phyloP scores from a whole-genome alignment of 2,329 filamentous ascomycete genomes.

The Alternaria rosae region DNA sequence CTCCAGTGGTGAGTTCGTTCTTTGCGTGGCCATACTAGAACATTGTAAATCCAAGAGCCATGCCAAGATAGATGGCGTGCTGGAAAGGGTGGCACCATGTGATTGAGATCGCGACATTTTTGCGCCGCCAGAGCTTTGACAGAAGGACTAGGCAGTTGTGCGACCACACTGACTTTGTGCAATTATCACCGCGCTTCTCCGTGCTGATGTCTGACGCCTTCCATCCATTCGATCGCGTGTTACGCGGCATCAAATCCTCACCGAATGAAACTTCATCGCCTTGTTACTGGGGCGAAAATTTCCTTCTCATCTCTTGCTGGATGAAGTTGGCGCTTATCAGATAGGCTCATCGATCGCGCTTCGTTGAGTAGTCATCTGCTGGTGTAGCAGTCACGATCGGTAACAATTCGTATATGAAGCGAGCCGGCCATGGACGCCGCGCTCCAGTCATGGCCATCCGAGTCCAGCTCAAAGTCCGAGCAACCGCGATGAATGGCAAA shows the following conservation, averaged over 20 bases:
- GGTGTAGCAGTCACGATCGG: conserved; percentile 3
- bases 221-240: neutral
- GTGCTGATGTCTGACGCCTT: neutral
- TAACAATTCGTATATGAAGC: conserved; percentile 3
- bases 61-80: neutral
- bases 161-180: neutral
- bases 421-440: neutral
- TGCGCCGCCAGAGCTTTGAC: neutral
- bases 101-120: neutral
- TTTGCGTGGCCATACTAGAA: neutral
- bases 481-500: neutral
- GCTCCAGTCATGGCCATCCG: neutral
- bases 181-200: neutral
- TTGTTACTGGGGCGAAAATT: neutral
- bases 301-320: neutral
- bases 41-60: neutral
- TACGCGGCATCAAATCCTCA: neutral
- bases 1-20: neutral
- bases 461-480: neutral
- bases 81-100: neutral
- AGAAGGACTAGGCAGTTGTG: neutral
- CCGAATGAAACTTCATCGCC: neutral
- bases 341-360: neutral
- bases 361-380: neutral
- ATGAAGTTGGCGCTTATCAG: neutral